Base-by-base conservation (phyloP, 2,329 filamentous ascomycete species). In the Byssoonygena ceratinophila region DNA sequence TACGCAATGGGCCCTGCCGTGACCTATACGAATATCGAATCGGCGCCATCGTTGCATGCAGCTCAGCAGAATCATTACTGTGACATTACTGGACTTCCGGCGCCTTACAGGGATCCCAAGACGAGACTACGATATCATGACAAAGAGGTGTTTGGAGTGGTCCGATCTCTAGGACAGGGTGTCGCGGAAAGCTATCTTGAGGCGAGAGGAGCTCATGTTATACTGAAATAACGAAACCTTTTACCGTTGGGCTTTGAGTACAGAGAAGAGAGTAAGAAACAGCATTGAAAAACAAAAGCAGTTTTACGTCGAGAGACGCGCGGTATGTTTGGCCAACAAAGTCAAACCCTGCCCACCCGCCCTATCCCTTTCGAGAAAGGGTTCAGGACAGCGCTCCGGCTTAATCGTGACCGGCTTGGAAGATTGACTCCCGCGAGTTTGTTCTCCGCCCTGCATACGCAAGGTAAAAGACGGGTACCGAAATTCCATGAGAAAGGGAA, bases 1-100 rank as follows among this genome's bases (percentile, higher is more conserved):
- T 61, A 43, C 65, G 67, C 71, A 1, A 72, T 74, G 5, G 84
- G 83, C 0, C 87, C 85, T 0, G 80, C 78, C 29, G 85, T 85
- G 29, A 96, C 92, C 1, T 98, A 97, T 68, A 95, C 88, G 5
- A 97, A 96, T 65, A 94, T 98, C 57, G 92, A 97, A 68, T 89
- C 87, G 45, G 91, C 92, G 2, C 92, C 92, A 36, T 92, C 86
- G 54, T 74, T 97, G 61, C 79, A 81, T 63, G 78, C 81, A 5
- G 84, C 84, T 47, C 85, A 88, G 59, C 80, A 87, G 64, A 89
- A 84, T 69, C 86, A 85, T 63, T 98, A 97, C 70, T 98, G 92
- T 74, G 94, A 98, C 68, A 80, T 98, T 61, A 98, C 92, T 1
- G 94, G 92, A 1, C 72, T 98, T 58, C 81, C 87, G n/a, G 87